These are phyloP conservation scores for Flaveria robusta DNA, from an alignment of 129 eudicot species.

Conservation along the genomic window DNA sequence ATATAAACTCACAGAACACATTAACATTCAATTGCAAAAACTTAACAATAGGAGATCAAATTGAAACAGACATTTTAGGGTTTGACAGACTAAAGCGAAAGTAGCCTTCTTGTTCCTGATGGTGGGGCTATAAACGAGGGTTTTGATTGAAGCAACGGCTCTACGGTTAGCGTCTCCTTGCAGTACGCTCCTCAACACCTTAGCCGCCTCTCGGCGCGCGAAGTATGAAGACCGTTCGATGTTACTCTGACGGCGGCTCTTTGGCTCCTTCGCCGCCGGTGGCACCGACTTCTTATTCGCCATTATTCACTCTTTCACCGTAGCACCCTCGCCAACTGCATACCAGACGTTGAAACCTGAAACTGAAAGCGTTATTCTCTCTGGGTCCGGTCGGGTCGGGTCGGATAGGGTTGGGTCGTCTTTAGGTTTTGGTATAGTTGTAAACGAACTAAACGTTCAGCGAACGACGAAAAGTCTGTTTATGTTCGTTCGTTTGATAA, in stretches of 20 bases:
- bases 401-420: background rate
- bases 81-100: constrained; percentile 89
- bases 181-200: constrained; percentile 65
- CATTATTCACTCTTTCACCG: constrained; percentile 31
- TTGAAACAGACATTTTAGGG: constrained; percentile 71
- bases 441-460: too few species aligned
- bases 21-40: background rate
- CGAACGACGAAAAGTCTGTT: too few species aligned
- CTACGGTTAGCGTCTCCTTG: constrained; percentile 83
- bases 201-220: constrained; percentile 92
- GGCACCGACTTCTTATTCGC: constrained; percentile 36
- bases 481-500: too few species aligned
- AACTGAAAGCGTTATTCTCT: background rate
- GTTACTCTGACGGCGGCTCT: constrained; percentile 49
- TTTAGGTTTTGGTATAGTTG: background rate
- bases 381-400: background rate
- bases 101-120: constrained; percentile 87
- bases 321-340: background rate
- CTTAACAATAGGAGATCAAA: too few species aligned
- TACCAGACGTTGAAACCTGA: constrained; percentile 17
- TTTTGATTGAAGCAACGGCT: constrained; percentile 80
- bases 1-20: background rate
- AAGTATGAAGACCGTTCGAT: constrained; percentile 80
- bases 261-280: constrained; percentile 36
- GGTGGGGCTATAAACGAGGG: constrained; percentile 76